A percentile compares a stretch with the other conserved stretches of the same genome.
phyloP scores from a whole-genome alignment of 495 filamentous ascomycete genomes.

The Rhypophila decipiens region DNA sequence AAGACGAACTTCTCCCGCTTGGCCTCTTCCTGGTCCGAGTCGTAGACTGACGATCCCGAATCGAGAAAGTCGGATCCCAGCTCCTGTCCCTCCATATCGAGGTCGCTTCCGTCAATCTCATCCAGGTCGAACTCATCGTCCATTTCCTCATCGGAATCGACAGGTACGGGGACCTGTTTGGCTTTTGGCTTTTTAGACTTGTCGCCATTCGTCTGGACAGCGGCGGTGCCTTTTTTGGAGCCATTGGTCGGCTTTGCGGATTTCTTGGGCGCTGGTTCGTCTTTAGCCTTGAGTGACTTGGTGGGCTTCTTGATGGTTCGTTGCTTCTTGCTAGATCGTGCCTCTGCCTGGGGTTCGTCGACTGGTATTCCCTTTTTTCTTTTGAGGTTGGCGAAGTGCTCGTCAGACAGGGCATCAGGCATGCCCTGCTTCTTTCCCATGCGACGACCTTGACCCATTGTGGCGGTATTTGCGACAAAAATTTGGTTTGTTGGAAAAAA shows the following conservation, averaged over 20 bases:
- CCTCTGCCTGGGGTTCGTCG: constrained; percentile 34
- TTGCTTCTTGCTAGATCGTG: constrained; percentile 59
- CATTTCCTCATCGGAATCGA: constrained; percentile 46
- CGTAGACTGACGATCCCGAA: constrained; percentile 59
- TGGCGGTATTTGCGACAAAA: constrained; percentile 16
- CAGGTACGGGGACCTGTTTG: constrained; percentile 37
- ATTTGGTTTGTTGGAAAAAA: not conserved
- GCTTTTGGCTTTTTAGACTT: constrained; percentile 36
- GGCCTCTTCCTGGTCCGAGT: constrained; percentile 64
- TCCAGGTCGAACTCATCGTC: constrained; percentile 37
- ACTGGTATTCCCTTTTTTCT: constrained; percentile 60
- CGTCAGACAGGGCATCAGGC: constrained; percentile 75
- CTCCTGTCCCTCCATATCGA: constrained; percentile 31
- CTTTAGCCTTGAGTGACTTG: constrained; percentile 21
- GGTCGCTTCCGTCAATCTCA: constrained; percentile 35
- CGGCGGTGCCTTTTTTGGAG: constrained; percentile 29
- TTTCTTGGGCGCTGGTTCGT: constrained; percentile 11
- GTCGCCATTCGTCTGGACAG: constrained; percentile 31
- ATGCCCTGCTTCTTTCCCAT: constrained; percentile 87
- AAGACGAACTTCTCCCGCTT: constrained; percentile 65
- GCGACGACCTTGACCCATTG: constrained; percentile 84
- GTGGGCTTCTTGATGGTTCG: constrained; percentile 48
- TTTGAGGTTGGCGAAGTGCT: constrained; percentile 66
- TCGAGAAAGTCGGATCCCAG: constrained; percentile 54
- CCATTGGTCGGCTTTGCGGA: constrained; percentile 9